Conservation (phyloP, 345 rosid genomes). For the Carallia brachiata region DNA sequence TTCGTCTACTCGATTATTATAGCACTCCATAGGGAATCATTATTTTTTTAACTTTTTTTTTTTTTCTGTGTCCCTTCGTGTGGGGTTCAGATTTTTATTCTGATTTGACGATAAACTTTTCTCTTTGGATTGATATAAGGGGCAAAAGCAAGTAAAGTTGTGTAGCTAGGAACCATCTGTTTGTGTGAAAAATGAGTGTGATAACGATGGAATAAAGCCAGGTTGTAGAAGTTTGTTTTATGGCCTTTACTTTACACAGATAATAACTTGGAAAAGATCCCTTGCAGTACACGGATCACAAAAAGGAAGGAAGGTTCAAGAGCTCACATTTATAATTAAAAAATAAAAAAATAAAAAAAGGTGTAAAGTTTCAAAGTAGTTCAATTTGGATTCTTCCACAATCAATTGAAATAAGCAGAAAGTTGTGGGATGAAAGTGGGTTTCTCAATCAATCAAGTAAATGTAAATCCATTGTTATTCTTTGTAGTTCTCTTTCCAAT, state of each 20-base stretch:
- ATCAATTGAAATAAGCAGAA: constrained; percentile 8
- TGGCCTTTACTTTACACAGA: constrained; percentile 7
- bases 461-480: too few relatives aligned
- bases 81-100: constrained; percentile 19
- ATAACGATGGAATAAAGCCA: constrained; percentile 34
- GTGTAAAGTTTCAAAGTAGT: background rate
- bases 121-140: constrained; percentile 5
- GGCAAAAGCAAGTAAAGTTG: background rate
- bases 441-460: constrained; percentile 3
- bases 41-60: background rate
- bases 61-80: constrained; percentile 23
- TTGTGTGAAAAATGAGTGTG: constrained; percentile 12
- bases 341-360: background rate
- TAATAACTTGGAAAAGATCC: constrained; percentile 1
- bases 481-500: background rate
- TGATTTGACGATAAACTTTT: constrained; percentile 5
- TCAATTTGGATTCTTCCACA: constrained; percentile 24
- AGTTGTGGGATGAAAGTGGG: constrained; percentile 8
- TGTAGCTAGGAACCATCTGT: background rate
- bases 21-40: background rate
- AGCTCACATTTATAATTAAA: background rate
- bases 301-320: background rate
- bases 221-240: constrained; percentile 21
- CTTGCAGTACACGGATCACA: constrained; percentile 14
- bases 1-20: background rate